Conservation (phyloP, 2,329 filamentous ascomycete genomes). For the Phyllosticta citriasiana region DNA sequence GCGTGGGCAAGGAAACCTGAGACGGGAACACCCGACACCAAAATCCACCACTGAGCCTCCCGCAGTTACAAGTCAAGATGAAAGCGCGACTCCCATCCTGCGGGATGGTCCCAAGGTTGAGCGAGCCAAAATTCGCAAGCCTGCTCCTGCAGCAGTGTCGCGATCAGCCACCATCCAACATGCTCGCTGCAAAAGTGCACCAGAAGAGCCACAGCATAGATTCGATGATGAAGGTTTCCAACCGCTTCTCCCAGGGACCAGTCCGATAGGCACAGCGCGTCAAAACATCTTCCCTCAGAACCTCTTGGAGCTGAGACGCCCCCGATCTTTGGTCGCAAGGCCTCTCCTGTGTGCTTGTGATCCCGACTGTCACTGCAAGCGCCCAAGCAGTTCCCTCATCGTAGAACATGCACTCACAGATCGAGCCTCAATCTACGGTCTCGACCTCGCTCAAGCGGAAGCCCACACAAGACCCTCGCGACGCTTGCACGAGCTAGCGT, state of each 20-base stretch:
- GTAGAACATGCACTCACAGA: conserved; percentile 1
- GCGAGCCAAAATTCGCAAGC: background rate
- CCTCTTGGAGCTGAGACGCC: background rate
- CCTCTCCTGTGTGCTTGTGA: background rate
- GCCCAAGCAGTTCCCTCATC: conserved; percentile 5
- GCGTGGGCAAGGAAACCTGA: background rate
- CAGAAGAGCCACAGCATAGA: background rate
- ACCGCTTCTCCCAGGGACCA: background rate
- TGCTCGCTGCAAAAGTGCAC: background rate
- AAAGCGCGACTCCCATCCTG: background rate
- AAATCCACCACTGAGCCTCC: background rate
- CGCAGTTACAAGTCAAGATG: background rate
- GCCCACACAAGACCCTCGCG: background rate
- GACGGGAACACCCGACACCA: background rate
- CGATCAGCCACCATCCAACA: background rate
- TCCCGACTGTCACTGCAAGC: conserved; percentile 1
- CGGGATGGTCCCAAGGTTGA: background rate
- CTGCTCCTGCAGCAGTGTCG: background rate
- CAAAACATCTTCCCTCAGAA: background rate
- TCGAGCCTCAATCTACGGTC: conserved; percentile 1
- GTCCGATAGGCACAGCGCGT: background rate
- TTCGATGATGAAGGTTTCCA: background rate
- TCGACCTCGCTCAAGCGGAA: conserved; percentile 4
- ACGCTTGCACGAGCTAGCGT: background rate
- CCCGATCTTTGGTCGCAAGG: background rate